phyloP scores from a whole-genome alignment of 2,329 filamentous ascomycete genomes.

The Calonectria henricotiae region DNA sequence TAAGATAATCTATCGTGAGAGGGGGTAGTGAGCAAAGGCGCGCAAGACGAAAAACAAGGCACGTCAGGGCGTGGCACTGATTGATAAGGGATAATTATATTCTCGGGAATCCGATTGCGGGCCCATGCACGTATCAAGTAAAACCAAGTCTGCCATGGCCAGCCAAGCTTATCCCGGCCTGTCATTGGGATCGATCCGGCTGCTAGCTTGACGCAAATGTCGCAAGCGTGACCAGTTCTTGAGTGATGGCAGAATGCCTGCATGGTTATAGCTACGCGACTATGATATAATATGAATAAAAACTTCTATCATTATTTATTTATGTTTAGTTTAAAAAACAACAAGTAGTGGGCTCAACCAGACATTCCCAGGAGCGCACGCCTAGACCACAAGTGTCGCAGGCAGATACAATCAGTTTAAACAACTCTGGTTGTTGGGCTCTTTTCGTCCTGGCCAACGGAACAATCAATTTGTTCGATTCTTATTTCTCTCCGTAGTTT shows the following conservation, averaged over 20 bases:
- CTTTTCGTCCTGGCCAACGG: too few relatives aligned
- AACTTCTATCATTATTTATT: too few relatives aligned
- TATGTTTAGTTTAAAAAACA: too few relatives aligned
- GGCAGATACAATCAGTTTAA: too few relatives aligned
- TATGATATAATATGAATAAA: neutral
- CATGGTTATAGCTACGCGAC: neutral
- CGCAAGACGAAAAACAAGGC: neutral
- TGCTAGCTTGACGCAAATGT: slow-evolving; percentile 7
- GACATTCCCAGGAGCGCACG: too few relatives aligned
- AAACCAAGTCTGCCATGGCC: neutral
- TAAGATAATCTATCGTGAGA: slow-evolving; percentile 25
- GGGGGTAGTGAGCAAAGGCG: neutral
- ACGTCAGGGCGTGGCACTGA: slow-evolving; percentile 5
- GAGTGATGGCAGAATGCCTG: neutral
- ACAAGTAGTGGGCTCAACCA: too few relatives aligned
- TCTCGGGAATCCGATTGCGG: slow-evolving; percentile 27
- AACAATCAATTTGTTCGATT: neutral
- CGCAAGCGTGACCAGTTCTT: neutral
- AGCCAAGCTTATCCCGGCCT: slow-evolving; percentile 2
- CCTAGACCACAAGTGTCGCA: too few relatives aligned
- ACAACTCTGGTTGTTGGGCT: too few relatives aligned
- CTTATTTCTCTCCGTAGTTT: too few relatives aligned
- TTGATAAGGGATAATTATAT: slow-evolving; percentile 36
- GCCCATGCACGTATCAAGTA: slow-evolving; percentile 12
- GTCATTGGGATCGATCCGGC: neutral